Evolutionary conservation across 2,329 filamentous ascomycete species (phyloP).

Genomic region (Aspergillus transmontanensis): DNA sequence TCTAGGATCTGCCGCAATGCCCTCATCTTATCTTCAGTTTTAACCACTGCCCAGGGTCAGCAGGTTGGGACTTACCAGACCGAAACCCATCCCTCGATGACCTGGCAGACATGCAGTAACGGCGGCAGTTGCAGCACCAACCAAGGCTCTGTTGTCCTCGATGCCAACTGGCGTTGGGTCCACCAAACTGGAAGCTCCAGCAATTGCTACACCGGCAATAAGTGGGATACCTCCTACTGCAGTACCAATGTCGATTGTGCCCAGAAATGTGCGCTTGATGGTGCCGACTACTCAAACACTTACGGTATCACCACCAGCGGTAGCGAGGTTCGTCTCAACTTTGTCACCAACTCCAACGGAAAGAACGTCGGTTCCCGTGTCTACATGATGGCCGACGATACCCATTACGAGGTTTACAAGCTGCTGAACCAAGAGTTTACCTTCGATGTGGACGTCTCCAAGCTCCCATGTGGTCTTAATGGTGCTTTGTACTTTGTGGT

Average conservation of each 20-base stretch:
- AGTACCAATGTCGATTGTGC: conserved; percentile 54
- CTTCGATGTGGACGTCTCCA: conserved; percentile 71
- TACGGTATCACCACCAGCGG: conserved; percentile 57
- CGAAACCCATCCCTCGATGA: conserved; percentile 51
- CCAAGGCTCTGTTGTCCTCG: conserved; percentile 54
- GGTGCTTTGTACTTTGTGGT: conserved; percentile 68
- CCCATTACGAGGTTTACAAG: conserved; percentile 66
- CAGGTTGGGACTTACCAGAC: conserved; percentile 25
- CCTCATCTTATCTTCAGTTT: conserved; percentile 18
- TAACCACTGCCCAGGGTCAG: conserved; percentile 21
- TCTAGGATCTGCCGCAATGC: conserved; percentile 19
- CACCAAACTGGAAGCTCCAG: conserved; percentile 52
- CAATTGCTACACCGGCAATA: conserved; percentile 62
- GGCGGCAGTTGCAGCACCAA: conserved; percentile 55
- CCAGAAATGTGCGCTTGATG: conserved; percentile 59
- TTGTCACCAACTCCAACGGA: conserved; percentile 42
- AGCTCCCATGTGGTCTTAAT: conserved; percentile 70
- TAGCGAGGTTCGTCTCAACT: conserved; percentile 52
- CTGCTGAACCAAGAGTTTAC: conserved; percentile 70
- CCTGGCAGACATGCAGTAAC: conserved; percentile 54
- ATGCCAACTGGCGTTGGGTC: conserved; percentile 63
- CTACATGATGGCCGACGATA: conserved; percentile 65
- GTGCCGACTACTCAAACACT: conserved; percentile 55
- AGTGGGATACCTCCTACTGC: conserved; percentile 53
- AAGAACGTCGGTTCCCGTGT: conserved; percentile 55